Percentiles rank a stretch among this genome's conserved stretches.
phyloP scores from a whole-genome alignment of 306 rosid species.

The Prunus davidiana region DNA sequence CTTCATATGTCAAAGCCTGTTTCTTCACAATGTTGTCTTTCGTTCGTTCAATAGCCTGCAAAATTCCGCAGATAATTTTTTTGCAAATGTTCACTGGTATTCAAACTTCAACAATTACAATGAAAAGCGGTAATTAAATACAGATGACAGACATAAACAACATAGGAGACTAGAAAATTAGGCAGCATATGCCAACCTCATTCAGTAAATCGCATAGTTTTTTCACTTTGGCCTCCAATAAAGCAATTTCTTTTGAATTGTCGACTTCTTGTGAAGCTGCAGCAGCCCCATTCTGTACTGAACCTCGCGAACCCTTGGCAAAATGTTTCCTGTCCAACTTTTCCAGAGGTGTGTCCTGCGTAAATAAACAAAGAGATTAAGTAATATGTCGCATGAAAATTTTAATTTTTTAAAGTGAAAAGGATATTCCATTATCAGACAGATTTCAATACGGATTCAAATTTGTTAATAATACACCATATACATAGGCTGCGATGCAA shows the following conservation, averaged over 20 bases:
- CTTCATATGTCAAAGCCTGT: constrained; percentile 93
- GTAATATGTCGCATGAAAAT: neutral
- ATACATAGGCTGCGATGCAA: neutral
- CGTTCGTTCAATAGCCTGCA: constrained; percentile 75
- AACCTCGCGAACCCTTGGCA: constrained; percentile 60
- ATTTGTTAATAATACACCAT: neutral
- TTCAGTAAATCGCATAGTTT: constrained; percentile 67
- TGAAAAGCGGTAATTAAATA: neutral
- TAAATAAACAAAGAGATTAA: constrained; percentile 19
- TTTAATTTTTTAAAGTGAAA: neutral
- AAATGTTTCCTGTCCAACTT: constrained; percentile 86
- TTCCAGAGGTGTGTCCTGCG: constrained; percentile 82
- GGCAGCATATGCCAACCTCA: constrained; percentile 54
- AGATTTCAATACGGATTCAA: neutral
- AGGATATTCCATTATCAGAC: neutral
- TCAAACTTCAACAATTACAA: neutral
- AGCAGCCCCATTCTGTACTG: constrained; percentile 50
- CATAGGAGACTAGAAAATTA: neutral
- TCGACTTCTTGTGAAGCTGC: constrained; percentile 44
- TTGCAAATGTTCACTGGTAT: neutral
- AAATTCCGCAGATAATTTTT: constrained; percentile 18
- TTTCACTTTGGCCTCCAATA: constrained; percentile 67
- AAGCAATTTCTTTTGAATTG: constrained; percentile 71
- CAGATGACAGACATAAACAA: neutral
- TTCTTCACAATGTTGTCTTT: constrained; percentile 91